These are phyloP conservation scores for Candida endomychidarum DNA, from an alignment of 805 yeast species.

Conservation along the genomic window DNA sequence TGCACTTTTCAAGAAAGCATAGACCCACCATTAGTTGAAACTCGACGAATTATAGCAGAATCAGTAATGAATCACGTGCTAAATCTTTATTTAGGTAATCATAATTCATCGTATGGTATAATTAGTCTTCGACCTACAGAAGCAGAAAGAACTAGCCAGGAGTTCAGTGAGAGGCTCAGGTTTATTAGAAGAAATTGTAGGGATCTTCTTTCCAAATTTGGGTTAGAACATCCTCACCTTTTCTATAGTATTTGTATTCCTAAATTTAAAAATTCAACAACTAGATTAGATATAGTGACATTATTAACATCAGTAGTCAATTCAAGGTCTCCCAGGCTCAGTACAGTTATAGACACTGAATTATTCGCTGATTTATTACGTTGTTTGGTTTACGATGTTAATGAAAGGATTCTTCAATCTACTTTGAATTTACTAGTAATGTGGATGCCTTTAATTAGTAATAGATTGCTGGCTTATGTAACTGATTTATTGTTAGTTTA, in stretches of 20 bases:
- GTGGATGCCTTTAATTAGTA: constrained; percentile 45
- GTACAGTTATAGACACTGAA: constrained; percentile 31
- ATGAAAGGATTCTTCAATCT: constrained; percentile 39
- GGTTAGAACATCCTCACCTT: constrained; percentile 31
- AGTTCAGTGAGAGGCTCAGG: constrained; percentile 48
- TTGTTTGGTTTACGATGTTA: constrained; percentile 42
- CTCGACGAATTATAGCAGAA: constrained; percentile 22
- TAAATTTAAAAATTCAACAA: constrained; percentile 28
- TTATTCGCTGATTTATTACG: constrained; percentile 38
- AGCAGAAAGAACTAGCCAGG: constrained; percentile 27
- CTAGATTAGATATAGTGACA: constrained; percentile 39
- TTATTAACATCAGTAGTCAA: constrained; percentile 37
- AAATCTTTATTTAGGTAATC: constrained; percentile 24
- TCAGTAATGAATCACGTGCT: constrained; percentile 26
- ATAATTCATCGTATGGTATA: constrained; percentile 11
- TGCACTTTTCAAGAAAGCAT: constrained; percentile 16
- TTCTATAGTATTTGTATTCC: constrained; percentile 39
- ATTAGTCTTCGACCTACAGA: constrained; percentile 18
- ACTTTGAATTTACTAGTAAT: constrained; percentile 31
- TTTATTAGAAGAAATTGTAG: constrained; percentile 48
- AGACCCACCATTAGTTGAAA: constrained; percentile 21
- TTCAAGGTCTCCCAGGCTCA: constrained; percentile 23
- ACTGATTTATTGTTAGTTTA: constrained; percentile 46
- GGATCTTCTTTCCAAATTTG: constrained; percentile 41
- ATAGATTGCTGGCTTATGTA: constrained; percentile 29